A percentile compares a stretch with the other conserved stretches of the same genome.
These are phyloP conservation scores for Exidia glandulosa DNA, from an alignment of 768 basidiomycete species.

Conservation along the genomic window DNA sequence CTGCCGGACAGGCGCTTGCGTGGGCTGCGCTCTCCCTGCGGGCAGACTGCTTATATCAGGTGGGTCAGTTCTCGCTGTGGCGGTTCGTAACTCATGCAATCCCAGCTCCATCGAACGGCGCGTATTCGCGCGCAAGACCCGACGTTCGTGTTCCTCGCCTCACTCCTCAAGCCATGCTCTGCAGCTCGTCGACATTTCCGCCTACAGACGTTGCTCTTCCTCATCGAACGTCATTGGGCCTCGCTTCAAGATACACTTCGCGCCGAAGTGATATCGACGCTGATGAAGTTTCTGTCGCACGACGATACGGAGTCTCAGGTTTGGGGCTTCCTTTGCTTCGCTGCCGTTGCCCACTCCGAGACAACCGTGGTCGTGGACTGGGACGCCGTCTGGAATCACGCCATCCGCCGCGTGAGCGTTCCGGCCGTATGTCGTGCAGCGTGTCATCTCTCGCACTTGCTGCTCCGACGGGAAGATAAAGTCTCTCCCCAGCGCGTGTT, in stretches of 20 bases:
- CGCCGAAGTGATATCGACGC: slow-evolving; percentile 38
- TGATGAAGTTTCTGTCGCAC: slow-evolving; percentile 50
- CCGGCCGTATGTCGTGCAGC: slow-evolving; percentile 62
- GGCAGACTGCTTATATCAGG: slow-evolving; percentile 65
- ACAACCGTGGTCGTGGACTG: slow-evolving; percentile 31
- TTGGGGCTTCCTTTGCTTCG: slow-evolving; percentile 77
- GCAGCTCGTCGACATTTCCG: slow-evolving; percentile 32
- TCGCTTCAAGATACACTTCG: slow-evolving; percentile 49
- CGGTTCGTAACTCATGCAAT: slow-evolving; percentile 34
- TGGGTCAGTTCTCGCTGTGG: slow-evolving; percentile 20
- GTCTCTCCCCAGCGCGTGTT: slow-evolving; percentile 31
- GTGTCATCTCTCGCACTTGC: slow-evolving; percentile 50
- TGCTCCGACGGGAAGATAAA: slow-evolving; percentile 27
- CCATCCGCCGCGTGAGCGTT: slow-evolving; percentile 60
- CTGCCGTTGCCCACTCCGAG: slow-evolving; percentile 48
- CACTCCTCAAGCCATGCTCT: slow-evolving; percentile 24
- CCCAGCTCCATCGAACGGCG: slow-evolving; percentile 35
- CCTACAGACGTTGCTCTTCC: slow-evolving; percentile 74
- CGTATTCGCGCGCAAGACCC: slow-evolving; percentile 48
- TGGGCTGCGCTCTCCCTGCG: slow-evolving; percentile 77
- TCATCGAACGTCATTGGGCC: slow-evolving; percentile 70
- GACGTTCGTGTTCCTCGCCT: slow-evolving; percentile 40
- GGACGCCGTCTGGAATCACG: slow-evolving; percentile 75
- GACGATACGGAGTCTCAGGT: slow-evolving; percentile 61
- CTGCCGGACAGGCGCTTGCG: slow-evolving; percentile 51